phyloP scores from a whole-genome alignment of 2,329 filamentous ascomycete species.

The Sclerotinia spermophila region DNA sequence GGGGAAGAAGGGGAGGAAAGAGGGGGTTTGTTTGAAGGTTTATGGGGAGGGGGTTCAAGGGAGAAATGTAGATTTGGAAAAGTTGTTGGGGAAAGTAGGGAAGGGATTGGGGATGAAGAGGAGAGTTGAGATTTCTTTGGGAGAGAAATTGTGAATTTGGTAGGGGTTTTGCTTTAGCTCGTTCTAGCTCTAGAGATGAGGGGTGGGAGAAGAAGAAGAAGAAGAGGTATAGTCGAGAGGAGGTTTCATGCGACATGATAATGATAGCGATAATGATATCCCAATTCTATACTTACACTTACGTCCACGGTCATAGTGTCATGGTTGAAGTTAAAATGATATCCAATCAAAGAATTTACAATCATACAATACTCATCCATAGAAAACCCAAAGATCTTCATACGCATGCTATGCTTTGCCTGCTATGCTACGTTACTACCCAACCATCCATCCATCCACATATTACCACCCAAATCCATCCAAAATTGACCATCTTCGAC shows the following conservation, averaged over 20 bases:
- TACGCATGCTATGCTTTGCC: neutral
- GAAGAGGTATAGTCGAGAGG: neutral
- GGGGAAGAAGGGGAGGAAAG: conserved; percentile 9
- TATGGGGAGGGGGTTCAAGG: neutral
- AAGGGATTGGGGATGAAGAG: neutral
- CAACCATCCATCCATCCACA: neutral
- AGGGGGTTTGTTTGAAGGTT: conserved; percentile 2
- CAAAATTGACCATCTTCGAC: neutral
- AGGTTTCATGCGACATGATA: neutral
- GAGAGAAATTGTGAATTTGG: neutral
- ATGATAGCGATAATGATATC: neutral
- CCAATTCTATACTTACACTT: neutral
- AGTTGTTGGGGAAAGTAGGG: neutral
- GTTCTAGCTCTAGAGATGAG: neutral
- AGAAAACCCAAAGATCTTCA: neutral
- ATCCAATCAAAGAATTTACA: neutral
- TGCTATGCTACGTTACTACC: neutral
- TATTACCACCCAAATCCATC: conserved; percentile 6
- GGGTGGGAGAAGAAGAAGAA: neutral
- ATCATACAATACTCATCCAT: neutral
- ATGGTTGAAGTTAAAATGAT: neutral
- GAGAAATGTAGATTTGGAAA: neutral
- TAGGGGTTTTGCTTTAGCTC: neutral
- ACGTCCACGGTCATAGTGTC: neutral
- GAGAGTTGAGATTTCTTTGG: neutral